Base-by-base conservation (phyloP, 108 stramenopile genomes). In the Bacterosira constricta region DNA sequence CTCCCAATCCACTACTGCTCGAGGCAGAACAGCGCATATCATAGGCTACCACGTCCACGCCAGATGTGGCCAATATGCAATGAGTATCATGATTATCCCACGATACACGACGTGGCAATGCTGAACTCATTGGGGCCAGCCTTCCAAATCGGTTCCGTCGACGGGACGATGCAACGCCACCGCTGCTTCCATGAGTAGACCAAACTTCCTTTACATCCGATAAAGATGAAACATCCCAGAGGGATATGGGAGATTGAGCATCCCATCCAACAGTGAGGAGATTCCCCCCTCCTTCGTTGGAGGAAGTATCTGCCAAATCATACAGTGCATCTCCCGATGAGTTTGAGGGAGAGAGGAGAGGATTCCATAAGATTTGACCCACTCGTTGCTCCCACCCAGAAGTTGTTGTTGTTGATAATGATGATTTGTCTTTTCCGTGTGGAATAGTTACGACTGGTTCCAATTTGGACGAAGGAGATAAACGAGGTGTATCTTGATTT, bases 81-180 rank as follows among this genome's bases (percentile, higher is more conserved):
- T 75, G 47, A 0, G 62, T 31, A 30, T 88, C 63, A 42, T 95
- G 94, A n/a, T 91, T 91, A 84, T 95, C 94, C 87, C 91, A 92
- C 3, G 83, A 83, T 57, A 85, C 82, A 23, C 86, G 85, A 6
- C 87, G 85, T 12, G 88, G 87, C 50, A 82, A 51, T 12, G 77
- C 71, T 18, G 73, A 68, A 29, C 49, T 31, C 17, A 80, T 37
- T 8, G 46, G 23, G 15, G 64, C 51, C 1, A 64, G 35, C 31
- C 45, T 54, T n/a, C 23, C 66, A 29, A 38, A 57, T 73, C 71
- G 56, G 35, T 67, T n/a, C 7, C 58, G 17, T 10, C 25, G 37
- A 15, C 38, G 37, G 57, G 49, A 31, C 20, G 69, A 49, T 20
- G 18, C 20, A 20, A 49, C 57, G n/a, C n/a, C n/a, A 13, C 45